phyloP scores from a whole-genome alignment of 2,329 filamentous ascomycete genomes.

The Chaetomiaceae sp. region DNA sequence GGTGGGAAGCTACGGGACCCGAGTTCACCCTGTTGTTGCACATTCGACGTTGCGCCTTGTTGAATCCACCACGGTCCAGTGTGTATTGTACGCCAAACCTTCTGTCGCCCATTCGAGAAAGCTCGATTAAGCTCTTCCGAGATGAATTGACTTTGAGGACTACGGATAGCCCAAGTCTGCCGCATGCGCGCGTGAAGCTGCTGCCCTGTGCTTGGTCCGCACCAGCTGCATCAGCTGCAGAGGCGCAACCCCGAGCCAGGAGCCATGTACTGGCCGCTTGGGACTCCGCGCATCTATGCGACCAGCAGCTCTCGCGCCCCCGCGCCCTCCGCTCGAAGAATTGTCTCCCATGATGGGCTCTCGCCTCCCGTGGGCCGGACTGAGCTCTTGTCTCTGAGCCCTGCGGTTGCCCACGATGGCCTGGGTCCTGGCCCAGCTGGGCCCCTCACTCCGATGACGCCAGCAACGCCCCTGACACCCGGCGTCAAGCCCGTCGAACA shows the following conservation, averaged over 20 bases:
- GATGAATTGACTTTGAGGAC: conserved; percentile 20
- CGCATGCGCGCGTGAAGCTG: conserved; percentile 21
- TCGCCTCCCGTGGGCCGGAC: conserved; percentile 23
- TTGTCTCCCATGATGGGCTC: conserved; percentile 57
- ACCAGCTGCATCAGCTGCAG: conserved; percentile 12
- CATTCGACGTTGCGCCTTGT: background rate
- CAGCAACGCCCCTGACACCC: conserved; percentile 50
- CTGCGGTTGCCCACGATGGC: conserved; percentile 30
- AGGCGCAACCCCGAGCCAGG: conserved; percentile 12
- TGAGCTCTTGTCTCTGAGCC: conserved; percentile 22
- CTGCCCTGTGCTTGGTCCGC: conserved; percentile 16
- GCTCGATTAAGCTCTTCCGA: background rate
- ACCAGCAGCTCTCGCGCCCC: conserved; percentile 63
- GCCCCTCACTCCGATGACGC: conserved; percentile 39
- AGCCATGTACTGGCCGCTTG: conserved; percentile 87
- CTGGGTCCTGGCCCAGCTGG: conserved; percentile 33
- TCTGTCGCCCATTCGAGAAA: too few relatives aligned
- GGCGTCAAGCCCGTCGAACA: conserved; percentile 55
- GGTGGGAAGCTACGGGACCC: too few relatives aligned
- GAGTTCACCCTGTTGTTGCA: background rate
- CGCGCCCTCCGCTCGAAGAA: conserved; percentile 40
- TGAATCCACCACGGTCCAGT: too few relatives aligned
- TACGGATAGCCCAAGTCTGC: background rate
- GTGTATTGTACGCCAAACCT: too few relatives aligned
- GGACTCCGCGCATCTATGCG: conserved; percentile 76